Evolutionary conservation across 2,329 filamentous ascomycete species (phyloP), one percentile per base, ranked within the genome.

Genomic region (Botrytis deweyae): DNA sequence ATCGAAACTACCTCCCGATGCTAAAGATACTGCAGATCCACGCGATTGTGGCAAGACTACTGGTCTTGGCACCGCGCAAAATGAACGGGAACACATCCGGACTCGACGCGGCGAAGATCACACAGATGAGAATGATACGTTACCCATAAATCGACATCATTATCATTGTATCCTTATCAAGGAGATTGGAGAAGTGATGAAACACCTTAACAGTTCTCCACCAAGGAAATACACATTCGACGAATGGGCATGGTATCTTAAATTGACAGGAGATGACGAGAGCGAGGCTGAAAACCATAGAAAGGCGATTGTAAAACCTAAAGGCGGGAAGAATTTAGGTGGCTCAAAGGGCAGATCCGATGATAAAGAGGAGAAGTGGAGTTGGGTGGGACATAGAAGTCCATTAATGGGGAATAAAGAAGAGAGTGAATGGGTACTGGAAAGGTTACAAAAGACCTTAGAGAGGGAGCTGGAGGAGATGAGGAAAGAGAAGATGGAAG

Each of bases 201-300:
- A 88, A 66, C 89, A 96, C 79, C 84, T 92, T 49, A 87, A 88
- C 29, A 82, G 84, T 63, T 82, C 86, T 7, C 86, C 88, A 3
- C 85, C 87, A 0, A 90, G 90, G 72, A 87, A 86, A 72, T 98
- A 97, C 81, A 86, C 85, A 0, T 98, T 94, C 76, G 90, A 94
- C 77, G 92, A 97, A 80, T 97, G 94, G 95, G 92, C 92, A 0
- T 93, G 93, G 84, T 96, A 93, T 78, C 90, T 95, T 12, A 88
- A 89, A 36, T 86, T 97, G 46, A 92, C 97, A n/a, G 89, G 89
- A 65, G 88, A 90, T 79, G 88, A 90, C 79, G 88, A 91, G 79
- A 83, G 82, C 72, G 84, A 84, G 76, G 82, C 87, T 3, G 81
- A 83, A 9, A 86, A 82, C 29, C 89, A 91, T 78, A 81, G 84